Percentiles rank a stretch among this genome's conserved stretches.
phyloP scores from a whole-genome alignment of 179 eudicot genomes.

The Heliamphora pulchella region DNA sequence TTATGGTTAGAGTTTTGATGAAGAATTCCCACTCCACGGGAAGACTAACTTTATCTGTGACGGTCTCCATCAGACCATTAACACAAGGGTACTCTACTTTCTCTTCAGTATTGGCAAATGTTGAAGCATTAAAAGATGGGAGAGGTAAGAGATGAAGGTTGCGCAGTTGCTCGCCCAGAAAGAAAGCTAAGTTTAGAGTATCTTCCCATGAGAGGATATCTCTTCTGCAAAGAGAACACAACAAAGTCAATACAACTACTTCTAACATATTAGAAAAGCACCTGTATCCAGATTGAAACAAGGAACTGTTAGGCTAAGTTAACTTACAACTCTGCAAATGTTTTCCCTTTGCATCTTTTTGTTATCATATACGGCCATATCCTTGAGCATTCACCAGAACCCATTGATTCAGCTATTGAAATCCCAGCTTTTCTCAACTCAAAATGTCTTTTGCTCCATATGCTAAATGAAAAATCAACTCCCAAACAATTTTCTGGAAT shows the following conservation, averaged over 20 bases:
- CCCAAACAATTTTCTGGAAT: slow-evolving; percentile 24
- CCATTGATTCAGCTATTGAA: slow-evolving; percentile 24
- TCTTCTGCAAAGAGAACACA: slow-evolving; percentile 48
- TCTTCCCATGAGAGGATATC: slow-evolving; percentile 59
- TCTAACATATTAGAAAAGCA: background rate
- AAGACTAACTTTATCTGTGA: slow-evolving; percentile 20
- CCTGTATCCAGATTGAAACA: slow-evolving; percentile 2
- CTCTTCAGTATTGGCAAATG: slow-evolving; percentile 23
- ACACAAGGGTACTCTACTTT: slow-evolving; percentile 23
- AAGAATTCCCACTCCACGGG: slow-evolving; percentile 52
- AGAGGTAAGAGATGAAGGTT: slow-evolving; percentile 66
- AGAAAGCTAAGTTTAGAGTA: slow-evolving; percentile 66
- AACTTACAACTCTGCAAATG: slow-evolving; percentile 74
- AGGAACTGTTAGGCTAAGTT: slow-evolving; percentile 9
- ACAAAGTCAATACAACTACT: slow-evolving; percentile 11
- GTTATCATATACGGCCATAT: slow-evolving; percentile 86
- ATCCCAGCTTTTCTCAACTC: slow-evolving; percentile 41
- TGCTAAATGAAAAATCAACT: slow-evolving; percentile 52
- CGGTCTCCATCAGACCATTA: slow-evolving; percentile 29
- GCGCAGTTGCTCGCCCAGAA: slow-evolving; percentile 73
- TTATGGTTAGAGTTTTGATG: slow-evolving; percentile 40
- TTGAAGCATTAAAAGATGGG: slow-evolving; percentile 38
- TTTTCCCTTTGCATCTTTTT: slow-evolving; percentile 72
- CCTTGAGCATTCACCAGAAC: slow-evolving; percentile 31
- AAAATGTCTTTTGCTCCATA: slow-evolving; percentile 55